These are phyloP conservation scores for Gossypium anomalum DNA, from an alignment of 345 rosid species.

Conservation along the genomic window DNA sequence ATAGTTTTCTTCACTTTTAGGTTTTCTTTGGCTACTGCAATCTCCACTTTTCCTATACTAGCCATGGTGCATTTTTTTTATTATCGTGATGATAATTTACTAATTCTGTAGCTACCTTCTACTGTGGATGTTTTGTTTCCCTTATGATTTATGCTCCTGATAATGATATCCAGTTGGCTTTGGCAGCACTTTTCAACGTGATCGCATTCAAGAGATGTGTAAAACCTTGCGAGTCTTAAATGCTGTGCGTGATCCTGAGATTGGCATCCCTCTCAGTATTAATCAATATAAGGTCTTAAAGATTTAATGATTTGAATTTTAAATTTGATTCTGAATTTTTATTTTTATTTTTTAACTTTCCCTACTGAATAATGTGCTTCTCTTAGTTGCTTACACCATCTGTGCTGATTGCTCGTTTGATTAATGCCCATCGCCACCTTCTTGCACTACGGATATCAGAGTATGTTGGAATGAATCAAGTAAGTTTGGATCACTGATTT, in stretches of 20 bases:
- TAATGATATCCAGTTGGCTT: conserved; percentile 62
- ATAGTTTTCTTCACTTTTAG: not conserved
- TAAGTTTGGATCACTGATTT: conserved; percentile 29
- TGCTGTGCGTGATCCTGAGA: conserved; percentile 69
- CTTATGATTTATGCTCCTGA: conserved; percentile 40
- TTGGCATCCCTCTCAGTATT: conserved; percentile 90
- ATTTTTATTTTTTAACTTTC: not conserved
- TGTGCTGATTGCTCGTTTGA: conserved; percentile 82
- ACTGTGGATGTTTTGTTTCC: not conserved
- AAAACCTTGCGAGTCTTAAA: conserved; percentile 88
- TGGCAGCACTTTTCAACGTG: conserved; percentile 90
- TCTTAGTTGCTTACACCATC: conserved; percentile 74
- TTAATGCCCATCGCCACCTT: conserved; percentile 82
- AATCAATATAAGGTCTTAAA: conserved; percentile 81
- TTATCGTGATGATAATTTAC: not conserved
- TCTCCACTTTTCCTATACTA: not conserved
- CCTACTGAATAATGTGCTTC: conserved; percentile 25
- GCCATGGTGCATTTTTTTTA: not conserved
- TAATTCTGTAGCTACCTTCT: not conserved
- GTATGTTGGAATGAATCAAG: conserved; percentile 89
- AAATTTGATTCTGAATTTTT: conserved; percentile 8
- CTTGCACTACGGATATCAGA: conserved; percentile 85
- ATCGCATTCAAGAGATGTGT: conserved; percentile 84
- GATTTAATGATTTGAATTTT: conserved; percentile 4
- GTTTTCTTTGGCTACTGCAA: not conserved